Evolutionary conservation across 306 rosid species (phyloP).

Genomic region (Cicer chorassanicum): DNA sequence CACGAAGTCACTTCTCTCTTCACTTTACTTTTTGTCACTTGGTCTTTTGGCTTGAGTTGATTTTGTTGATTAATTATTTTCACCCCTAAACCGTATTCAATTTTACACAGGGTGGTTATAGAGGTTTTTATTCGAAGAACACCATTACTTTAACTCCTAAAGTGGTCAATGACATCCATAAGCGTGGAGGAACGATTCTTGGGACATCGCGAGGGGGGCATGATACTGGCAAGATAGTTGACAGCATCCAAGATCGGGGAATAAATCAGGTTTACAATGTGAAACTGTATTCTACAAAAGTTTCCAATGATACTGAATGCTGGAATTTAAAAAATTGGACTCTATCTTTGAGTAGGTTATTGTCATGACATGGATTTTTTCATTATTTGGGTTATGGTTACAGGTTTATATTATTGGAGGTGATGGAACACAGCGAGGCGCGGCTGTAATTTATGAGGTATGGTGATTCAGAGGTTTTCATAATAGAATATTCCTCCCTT

Average conservation of each 20-base stretch:
- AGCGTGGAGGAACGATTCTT: slow-evolving; percentile 91
- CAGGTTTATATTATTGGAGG: slow-evolving; percentile 98
- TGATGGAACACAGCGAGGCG: slow-evolving; percentile 97
- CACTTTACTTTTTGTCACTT: not conserved
- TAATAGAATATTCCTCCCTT: slow-evolving; percentile 17
- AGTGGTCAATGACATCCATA: slow-evolving; percentile 91
- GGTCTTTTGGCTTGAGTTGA: slow-evolving; percentile 34
- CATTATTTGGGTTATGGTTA: slow-evolving; percentile 33
- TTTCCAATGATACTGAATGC: slow-evolving; percentile 37
- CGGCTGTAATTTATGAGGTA: slow-evolving; percentile 92
- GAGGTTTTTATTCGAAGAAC: slow-evolving; percentile 87
- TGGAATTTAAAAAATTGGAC: slow-evolving; percentile 24
- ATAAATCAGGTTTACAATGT: slow-evolving; percentile 79
- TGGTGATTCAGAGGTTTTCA: slow-evolving; percentile 38
- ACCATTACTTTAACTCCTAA: slow-evolving; percentile 77
- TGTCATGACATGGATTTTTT: slow-evolving; percentile 41
- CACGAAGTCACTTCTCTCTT: not conserved
- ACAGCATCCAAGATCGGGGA: slow-evolving; percentile 92
- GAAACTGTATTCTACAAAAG: slow-evolving; percentile 21
- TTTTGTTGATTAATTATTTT: slow-evolving; percentile 32
- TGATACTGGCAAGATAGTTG: slow-evolving; percentile 86
- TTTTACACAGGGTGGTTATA: slow-evolving; percentile 83
- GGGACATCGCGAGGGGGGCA: slow-evolving; percentile 98
- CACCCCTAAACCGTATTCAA: slow-evolving; percentile 27
- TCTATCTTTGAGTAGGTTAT: slow-evolving; percentile 29